phyloP scores from a whole-genome alignment of 257 asterid genomes.

The Gentiana straminea region DNA sequence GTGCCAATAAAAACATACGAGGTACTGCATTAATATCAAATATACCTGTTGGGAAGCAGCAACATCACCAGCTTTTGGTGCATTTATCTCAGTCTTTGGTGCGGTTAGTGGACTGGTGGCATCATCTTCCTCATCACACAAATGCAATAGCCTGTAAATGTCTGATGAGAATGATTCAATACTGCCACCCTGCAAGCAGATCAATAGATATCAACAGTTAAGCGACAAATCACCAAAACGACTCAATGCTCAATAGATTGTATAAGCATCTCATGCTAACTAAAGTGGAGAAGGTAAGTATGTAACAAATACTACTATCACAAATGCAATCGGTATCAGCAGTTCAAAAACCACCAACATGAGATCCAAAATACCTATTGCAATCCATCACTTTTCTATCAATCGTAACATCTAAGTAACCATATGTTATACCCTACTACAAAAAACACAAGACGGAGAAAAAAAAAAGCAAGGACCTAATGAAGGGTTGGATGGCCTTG shows the following conservation, averaged over 20 bases:
- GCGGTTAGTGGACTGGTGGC: slow-evolving; percentile 86
- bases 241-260: neutral
- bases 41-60: slow-evolving; percentile 55
- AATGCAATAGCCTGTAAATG: slow-evolving; percentile 67
- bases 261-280: neutral
- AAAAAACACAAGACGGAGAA: neutral
- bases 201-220: slow-evolving; percentile 12
- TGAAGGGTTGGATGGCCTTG: too few species aligned
- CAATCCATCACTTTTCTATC: neutral
- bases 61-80: slow-evolving; percentile 36
- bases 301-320: neutral
- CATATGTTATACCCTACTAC: neutral
- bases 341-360: neutral
- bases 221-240: neutral
- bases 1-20: too few species aligned
- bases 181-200: slow-evolving; percentile 67
- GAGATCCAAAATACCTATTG: neutral
- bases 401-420: too few species aligned
- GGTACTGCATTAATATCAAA: neutral
- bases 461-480: too few species aligned
- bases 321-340: neutral
- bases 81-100: slow-evolving; percentile 76
- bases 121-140: slow-evolving; percentile 93
- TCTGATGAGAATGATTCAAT: slow-evolving; percentile 65
- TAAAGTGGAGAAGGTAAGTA: neutral